A percentile compares a stretch with the other conserved stretches of the same genome.
phyloP scores from a whole-genome alignment of 2,329 filamentous ascomycete genomes.

The Lasiodiplodia theobromae region DNA sequence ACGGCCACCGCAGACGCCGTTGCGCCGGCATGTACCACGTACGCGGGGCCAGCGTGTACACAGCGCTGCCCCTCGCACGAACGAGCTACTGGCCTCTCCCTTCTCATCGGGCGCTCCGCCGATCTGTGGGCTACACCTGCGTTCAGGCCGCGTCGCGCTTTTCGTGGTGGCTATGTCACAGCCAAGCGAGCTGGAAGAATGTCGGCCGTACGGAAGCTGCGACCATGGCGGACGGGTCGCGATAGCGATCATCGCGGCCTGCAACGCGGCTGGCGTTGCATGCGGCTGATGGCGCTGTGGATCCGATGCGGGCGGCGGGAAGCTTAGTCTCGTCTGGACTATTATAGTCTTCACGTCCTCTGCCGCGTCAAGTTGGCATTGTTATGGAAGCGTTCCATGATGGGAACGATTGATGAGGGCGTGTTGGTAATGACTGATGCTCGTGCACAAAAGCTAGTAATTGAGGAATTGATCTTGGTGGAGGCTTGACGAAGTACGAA shows the following conservation, averaged over 20 bases:
- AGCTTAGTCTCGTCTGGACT: not conserved
- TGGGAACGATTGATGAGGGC: not conserved
- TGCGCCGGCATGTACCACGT: not conserved
- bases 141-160: not conserved
- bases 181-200: slow-evolving; percentile 1
- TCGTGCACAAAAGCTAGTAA: not conserved
- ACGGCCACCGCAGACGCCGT: not conserved
- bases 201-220: not conserved
- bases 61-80: not conserved
- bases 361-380: not conserved
- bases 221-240: not conserved
- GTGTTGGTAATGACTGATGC: not conserved
- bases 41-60: not conserved
- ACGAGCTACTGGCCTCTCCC: not conserved
- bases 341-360: not conserved
- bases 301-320: too few relatives aligned
- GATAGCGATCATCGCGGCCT: not conserved
- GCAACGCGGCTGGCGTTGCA: not conserved
- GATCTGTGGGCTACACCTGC: not conserved
- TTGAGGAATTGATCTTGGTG: not conserved
- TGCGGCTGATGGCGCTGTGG: not conserved
- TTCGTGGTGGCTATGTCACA: not conserved
- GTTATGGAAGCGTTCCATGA: not conserved
- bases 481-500: not conserved
- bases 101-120: not conserved